Conservation (phyloP, 352 stramenopile species). For the Aphanomyces stellatus region DNA sequence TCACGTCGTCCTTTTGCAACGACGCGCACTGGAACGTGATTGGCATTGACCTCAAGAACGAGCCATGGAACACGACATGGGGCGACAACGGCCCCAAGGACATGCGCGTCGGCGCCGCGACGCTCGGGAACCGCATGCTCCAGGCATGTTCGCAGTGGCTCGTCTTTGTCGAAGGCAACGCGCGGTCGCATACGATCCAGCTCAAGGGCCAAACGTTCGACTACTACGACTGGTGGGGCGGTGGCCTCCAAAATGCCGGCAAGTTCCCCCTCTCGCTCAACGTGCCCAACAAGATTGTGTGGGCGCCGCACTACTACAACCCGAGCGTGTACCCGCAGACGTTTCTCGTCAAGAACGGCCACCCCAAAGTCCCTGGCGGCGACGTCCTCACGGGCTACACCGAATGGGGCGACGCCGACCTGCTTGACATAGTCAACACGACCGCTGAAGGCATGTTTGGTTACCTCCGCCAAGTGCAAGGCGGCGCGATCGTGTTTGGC, state of each 20-base stretch:
- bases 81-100: slow-evolving; percentile 29
- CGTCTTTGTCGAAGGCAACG: slow-evolving; percentile 60
- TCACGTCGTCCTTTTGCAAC: slow-evolving; percentile 43
- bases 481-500: slow-evolving; percentile 47
- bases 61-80: slow-evolving; percentile 52
- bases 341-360: slow-evolving; percentile 47
- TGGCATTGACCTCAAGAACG: slow-evolving; percentile 62
- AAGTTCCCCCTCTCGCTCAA: slow-evolving; percentile 34
- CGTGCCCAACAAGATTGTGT: slow-evolving; percentile 49
- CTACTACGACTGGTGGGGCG: slow-evolving; percentile 67
- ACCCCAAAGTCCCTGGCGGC: slow-evolving; percentile 7
- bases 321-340: slow-evolving; percentile 47
- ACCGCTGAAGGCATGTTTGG: slow-evolving; percentile 68
- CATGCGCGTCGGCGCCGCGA: slow-evolving; percentile 41
- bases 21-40: slow-evolving; percentile 59
- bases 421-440: slow-evolving; percentile 44
- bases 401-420: slow-evolving; percentile 38
- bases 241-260: slow-evolving; percentile 34
- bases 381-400: slow-evolving; percentile 31
- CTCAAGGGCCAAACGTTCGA: slow-evolving; percentile 28
- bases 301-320: slow-evolving; percentile 67
- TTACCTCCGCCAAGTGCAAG: slow-evolving; percentile 37
- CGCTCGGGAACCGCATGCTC: slow-evolving; percentile 62
- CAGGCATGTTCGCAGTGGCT: slow-evolving; percentile 50
- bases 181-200: slow-evolving; percentile 32